Percentiles rank a stretch among this genome's conserved stretches.
Conservation (phyloP, 2,329 filamentous ascomycete genomes). For the Neoascochyta sp. region DNA sequence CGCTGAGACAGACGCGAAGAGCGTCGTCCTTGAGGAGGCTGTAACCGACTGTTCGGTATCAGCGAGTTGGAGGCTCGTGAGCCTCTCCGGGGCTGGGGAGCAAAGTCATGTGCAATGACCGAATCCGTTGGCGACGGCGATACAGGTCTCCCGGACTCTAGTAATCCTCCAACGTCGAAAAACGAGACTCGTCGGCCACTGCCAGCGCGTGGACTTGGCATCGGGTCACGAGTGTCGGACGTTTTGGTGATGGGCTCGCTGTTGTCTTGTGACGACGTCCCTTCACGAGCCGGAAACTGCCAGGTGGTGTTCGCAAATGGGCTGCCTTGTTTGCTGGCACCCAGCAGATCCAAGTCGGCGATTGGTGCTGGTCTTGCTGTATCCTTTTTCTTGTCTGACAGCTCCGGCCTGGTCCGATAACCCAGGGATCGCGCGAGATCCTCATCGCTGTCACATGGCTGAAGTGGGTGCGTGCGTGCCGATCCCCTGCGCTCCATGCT, state of each 20-base stretch:
- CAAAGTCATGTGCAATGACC: slow-evolving; percentile 44
- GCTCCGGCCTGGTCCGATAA: slow-evolving; percentile 57
- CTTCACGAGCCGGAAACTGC: slow-evolving; percentile 30
- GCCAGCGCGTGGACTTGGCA: slow-evolving; percentile 34
- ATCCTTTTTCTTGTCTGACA: slow-evolving; percentile 43
- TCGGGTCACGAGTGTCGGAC: slow-evolving; percentile 30
- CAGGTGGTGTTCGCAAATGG: slow-evolving; percentile 32
- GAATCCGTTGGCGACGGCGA: slow-evolving; percentile 34
- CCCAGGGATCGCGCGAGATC: slow-evolving; percentile 81
- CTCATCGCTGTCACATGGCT: slow-evolving; percentile 84
- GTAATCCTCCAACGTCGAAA: slow-evolving; percentile 76
- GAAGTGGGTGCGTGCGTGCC: slow-evolving; percentile 59
- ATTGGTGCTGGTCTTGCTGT: slow-evolving; percentile 41
- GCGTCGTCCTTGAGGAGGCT: slow-evolving; percentile 25
- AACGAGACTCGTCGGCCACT: slow-evolving; percentile 65
- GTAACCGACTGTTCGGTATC: slow-evolving; percentile 20
- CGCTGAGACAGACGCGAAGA: slow-evolving; percentile 34
- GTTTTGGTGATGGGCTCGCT: slow-evolving; percentile 21
- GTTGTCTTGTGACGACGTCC: slow-evolving; percentile 14
- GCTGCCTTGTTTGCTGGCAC: slow-evolving; percentile 15
- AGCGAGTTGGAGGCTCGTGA: slow-evolving; percentile 31
- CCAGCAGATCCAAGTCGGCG: slow-evolving; percentile 26
- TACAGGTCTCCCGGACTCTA: slow-evolving; percentile 51
- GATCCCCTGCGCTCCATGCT: slow-evolving; percentile 56
- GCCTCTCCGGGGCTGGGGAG: slow-evolving; percentile 26